A percentile compares a stretch with the other conserved stretches of the same genome.
These are phyloP conservation scores for Trichoderma arundinaceum DNA, from an alignment of 2,329 filamentous ascomycete genomes.

Conservation along the genomic window DNA sequence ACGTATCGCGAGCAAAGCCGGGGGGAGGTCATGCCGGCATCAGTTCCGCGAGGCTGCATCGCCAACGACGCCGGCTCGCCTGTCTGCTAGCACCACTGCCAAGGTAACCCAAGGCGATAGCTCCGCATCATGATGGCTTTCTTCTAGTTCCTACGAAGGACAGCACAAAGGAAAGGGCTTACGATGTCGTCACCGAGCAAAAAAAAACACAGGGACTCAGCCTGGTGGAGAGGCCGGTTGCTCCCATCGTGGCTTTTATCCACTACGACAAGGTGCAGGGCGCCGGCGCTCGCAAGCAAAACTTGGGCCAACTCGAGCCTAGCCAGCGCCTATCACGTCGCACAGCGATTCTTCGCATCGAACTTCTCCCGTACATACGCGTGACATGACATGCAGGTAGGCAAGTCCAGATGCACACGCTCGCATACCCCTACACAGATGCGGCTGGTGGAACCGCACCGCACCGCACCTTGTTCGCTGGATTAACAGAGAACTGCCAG, in stretches of 20 bases:
- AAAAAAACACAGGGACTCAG: not conserved
- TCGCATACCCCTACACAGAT: too few species aligned
- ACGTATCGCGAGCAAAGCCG: conserved; percentile 27
- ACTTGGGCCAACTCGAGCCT: not conserved
- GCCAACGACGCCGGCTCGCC: not conserved
- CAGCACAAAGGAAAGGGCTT: not conserved
- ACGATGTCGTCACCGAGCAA: not conserved
- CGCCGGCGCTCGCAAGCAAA: not conserved
- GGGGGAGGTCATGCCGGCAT: conserved; percentile 20
- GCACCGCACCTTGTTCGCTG: too few species aligned
- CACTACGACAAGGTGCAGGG: not conserved
- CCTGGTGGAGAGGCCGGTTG: not conserved
- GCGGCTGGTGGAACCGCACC: too few species aligned
- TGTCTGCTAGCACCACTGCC: not conserved
- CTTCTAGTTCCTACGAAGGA: not conserved
- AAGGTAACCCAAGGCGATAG: too few species aligned
- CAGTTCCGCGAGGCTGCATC: conserved; percentile 16
- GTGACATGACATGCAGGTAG: too few species aligned
- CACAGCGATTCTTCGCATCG: not conserved
- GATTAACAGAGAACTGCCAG: not conserved
- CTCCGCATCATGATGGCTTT: too few species aligned
- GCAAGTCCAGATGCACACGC: too few species aligned
- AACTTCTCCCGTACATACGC: too few species aligned
- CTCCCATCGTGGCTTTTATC: conserved; percentile 6
- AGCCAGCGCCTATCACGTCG: not conserved